Evolutionary conservation across 495 filamentous ascomycete species (phyloP).

Genomic region (Astrothelium macrocarpum): DNA sequence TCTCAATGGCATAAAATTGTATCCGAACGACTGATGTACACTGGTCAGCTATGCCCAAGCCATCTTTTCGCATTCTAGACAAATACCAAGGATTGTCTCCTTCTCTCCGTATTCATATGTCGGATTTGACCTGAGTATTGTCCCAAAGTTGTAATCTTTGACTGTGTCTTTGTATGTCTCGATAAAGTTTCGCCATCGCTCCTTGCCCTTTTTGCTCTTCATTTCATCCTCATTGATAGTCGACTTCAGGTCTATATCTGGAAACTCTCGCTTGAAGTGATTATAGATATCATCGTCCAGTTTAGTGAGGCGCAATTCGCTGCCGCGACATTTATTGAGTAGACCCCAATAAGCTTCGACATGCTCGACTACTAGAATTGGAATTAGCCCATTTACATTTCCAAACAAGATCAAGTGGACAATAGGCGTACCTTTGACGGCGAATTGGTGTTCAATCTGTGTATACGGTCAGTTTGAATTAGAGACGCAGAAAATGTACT

Average conservation of each 20-base stretch:
- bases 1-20: slow-evolving; percentile 98
- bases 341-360: slow-evolving; percentile 95
- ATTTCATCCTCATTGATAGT: slow-evolving; percentile 85
- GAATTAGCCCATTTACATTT: not conserved
- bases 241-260: slow-evolving; percentile 73
- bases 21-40: slow-evolving; percentile 60
- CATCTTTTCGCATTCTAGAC: not conserved
- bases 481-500: not conserved
- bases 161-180: slow-evolving; percentile 86
- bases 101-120: slow-evolving; percentile 78
- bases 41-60: not conserved
- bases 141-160: slow-evolving; percentile 95
- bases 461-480: not conserved
- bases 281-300: slow-evolving; percentile 89
- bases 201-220: slow-evolving; percentile 97
- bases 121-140: slow-evolving; percentile 70
- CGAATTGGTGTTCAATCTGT: slow-evolving; percentile 98
- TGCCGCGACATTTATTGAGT: slow-evolving; percentile 80
- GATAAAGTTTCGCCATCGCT: slow-evolving; percentile 91
- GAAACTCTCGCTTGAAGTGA: slow-evolving; percentile 77
- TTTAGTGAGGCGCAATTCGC: slow-evolving; percentile 77
- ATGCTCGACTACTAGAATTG: slow-evolving; percentile 68
- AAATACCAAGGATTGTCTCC: slow-evolving; percentile 78
- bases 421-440: slow-evolving; percentile 67
- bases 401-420: slow-evolving; percentile 1